These are phyloP conservation scores for Microcyclospora pomicola DNA, from an alignment of 2,329 filamentous ascomycete genomes.

Conservation along the genomic window DNA sequence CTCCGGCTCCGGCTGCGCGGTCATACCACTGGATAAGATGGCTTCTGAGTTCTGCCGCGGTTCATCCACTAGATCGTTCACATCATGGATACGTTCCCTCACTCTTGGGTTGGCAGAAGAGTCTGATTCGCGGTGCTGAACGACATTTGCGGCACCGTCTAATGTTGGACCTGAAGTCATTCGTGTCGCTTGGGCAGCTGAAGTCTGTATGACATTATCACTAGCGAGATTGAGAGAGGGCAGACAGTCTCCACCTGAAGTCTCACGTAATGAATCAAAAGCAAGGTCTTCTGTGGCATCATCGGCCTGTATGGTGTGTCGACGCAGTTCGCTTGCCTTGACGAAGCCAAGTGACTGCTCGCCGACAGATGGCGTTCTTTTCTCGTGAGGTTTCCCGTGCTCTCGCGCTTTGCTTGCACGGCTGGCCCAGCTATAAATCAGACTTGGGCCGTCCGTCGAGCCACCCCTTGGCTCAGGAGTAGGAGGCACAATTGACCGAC, in stretches of 20 bases:
- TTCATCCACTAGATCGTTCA: background rate
- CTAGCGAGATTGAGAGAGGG: too few relatives aligned
- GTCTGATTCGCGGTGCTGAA: background rate
- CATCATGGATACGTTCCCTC: background rate
- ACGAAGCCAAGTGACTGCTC: background rate
- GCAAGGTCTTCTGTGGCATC: background rate
- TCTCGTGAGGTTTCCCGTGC: conserved; percentile 1
- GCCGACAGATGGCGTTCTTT: background rate
- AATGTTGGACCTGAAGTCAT: background rate
- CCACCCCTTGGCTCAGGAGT: background rate
- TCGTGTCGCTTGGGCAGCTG: background rate
- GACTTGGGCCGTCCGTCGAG: conserved; percentile 15
- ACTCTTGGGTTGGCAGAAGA: too few relatives aligned
- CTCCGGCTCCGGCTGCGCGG: too few relatives aligned
- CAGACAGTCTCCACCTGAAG: too few relatives aligned
- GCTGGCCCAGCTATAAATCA: conserved; percentile 36
- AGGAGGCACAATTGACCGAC: background rate
- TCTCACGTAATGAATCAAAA: too few relatives aligned
- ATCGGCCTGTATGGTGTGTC: background rate
- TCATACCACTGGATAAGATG: too few relatives aligned
- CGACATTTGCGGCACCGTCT: background rate
- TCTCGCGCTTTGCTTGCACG: conserved; percentile 21
- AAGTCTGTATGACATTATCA: too few relatives aligned
- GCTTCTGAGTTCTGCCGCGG: too few relatives aligned
- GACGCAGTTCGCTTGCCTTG: background rate